phyloP scores from a whole-genome alignment of 2,329 filamentous ascomycete species.

The Proliferodiscus dingleyae region DNA sequence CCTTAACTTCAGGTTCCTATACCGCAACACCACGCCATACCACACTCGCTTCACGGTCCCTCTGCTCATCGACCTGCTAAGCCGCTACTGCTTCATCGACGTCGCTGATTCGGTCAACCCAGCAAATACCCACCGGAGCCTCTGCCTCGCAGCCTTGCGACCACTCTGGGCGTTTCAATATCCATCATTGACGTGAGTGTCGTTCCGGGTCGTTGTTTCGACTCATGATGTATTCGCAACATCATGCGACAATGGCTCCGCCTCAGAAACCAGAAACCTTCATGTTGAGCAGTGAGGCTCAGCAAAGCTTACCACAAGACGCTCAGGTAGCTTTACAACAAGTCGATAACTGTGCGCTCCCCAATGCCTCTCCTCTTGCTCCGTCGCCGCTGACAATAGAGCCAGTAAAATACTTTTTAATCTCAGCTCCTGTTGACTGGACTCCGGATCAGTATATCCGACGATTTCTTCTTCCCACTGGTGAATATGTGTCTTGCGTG shows the following conservation, averaged over 20 bases:
- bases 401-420: constrained; percentile 97
- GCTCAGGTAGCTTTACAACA: constrained; percentile 96
- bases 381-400: constrained; percentile 20
- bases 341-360: constrained; percentile 85
- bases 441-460: constrained; percentile 94
- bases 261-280: constrained; percentile 98
- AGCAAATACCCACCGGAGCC: constrained; percentile 5
- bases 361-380: constrained; percentile 7
- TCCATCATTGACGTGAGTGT: constrained; percentile 15
- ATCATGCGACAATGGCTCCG: constrained; percentile 82
- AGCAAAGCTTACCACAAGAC: constrained; percentile 93
- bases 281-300: constrained; percentile 94
- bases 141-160: constrained; percentile 18
- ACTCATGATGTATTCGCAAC: constrained; percentile 63
- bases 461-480: constrained; percentile 89
- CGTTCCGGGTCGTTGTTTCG: constrained; percentile 31
- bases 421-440: constrained; percentile 98
- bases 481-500: constrained; percentile 98
- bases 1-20: constrained; percentile 16
- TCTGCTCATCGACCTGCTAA: constrained; percentile 15
- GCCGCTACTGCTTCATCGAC: constrained; percentile 28
- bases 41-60: constrained; percentile 29
- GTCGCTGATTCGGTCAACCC: constrained; percentile 22
- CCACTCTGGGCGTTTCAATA: constrained; percentile 27
- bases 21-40: constrained; percentile 6